These are phyloP conservation scores for Terfezia boudieri DNA, from an alignment of 495 filamentous ascomycete genomes.

Conservation along the genomic window DNA sequence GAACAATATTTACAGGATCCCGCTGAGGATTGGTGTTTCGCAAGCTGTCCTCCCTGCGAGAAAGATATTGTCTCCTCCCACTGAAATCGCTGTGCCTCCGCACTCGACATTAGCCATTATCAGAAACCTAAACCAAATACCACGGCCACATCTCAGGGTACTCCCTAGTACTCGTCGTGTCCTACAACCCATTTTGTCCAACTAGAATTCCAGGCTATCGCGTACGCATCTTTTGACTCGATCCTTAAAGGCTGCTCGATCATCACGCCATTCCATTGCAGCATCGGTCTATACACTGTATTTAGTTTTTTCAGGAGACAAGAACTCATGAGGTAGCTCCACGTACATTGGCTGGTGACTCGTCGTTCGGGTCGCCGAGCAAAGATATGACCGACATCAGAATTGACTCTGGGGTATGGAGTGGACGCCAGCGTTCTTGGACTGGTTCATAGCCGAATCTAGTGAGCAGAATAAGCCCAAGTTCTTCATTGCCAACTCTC, in stretches of 20 bases:
- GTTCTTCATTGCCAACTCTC: not conserved
- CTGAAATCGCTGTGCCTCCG: no score
- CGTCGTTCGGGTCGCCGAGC: conserved; percentile 95
- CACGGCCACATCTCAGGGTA: no score
- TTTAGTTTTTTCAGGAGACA: not conserved
- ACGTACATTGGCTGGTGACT: conserved; percentile 78
- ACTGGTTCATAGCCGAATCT: conserved; percentile 95
- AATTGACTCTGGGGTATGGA: conserved; percentile 96
- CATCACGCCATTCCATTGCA: conserved; percentile 93
- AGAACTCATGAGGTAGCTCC: not conserved
- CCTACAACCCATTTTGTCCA: no score
- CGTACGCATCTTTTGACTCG: conserved; percentile 65
- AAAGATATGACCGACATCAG: conserved; percentile 95
- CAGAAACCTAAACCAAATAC: no score
- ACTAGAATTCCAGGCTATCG: conserved; percentile 31
- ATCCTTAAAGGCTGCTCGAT: conserved; percentile 61
- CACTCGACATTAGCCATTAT: no score
- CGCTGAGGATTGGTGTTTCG: no score
- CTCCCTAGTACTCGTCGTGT: no score
- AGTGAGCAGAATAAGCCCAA: not conserved
- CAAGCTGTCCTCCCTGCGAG: no score
- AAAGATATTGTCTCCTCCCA: no score
- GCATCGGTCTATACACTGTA: conserved; percentile 35
- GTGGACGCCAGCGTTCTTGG: conserved; percentile 82
- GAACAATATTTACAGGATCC: no score